Evolutionary conservation across 2,329 filamentous ascomycete species (phyloP).

Genomic region (Aspergillus eucalypticola): DNA sequence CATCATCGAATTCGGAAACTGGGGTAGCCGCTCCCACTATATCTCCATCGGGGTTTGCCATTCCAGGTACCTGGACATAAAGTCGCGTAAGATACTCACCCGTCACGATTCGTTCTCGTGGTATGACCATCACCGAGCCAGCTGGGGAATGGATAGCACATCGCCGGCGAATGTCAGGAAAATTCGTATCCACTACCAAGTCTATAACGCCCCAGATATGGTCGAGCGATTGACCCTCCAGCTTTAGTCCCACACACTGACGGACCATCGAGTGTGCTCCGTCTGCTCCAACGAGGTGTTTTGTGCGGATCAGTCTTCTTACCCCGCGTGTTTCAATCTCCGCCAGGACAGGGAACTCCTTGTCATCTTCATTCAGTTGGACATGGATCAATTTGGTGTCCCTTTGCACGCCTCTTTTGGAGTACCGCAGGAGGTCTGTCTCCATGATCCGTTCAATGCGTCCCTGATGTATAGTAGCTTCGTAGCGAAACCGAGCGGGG

Average conservation of each 20-base stretch:
- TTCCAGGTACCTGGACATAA: constrained; percentile 50
- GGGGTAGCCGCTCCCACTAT: not conserved
- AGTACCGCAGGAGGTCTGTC: constrained; percentile 62
- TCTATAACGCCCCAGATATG: constrained; percentile 77
- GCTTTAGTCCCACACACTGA: constrained; percentile 48
- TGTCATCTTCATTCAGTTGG: constrained; percentile 54
- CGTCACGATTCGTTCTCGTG: constrained; percentile 60
- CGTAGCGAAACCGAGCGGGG: constrained; percentile 69
- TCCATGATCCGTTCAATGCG: constrained; percentile 70
- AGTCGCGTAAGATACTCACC: constrained; percentile 73
- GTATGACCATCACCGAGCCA: constrained; percentile 77
- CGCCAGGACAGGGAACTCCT: constrained; percentile 35
- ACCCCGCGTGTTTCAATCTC: constrained; percentile 30
- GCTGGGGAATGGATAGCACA: constrained; percentile 72
- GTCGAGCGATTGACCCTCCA: constrained; percentile 68
- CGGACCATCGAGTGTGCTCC: constrained; percentile 67
- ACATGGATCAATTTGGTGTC: constrained; percentile 67
- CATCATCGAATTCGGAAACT: constrained; percentile 49
- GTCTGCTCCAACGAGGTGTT: constrained; percentile 71
- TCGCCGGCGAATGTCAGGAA: constrained; percentile 77
- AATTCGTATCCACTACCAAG: constrained; percentile 68
- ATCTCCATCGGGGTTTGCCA: constrained; percentile 27
- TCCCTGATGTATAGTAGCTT: constrained; percentile 69
- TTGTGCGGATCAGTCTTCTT: constrained; percentile 55
- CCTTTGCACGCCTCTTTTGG: constrained; percentile 57